Conservation (phyloP, 2,329 filamentous ascomycete genomes). For the Penicillium sp. region DNA sequence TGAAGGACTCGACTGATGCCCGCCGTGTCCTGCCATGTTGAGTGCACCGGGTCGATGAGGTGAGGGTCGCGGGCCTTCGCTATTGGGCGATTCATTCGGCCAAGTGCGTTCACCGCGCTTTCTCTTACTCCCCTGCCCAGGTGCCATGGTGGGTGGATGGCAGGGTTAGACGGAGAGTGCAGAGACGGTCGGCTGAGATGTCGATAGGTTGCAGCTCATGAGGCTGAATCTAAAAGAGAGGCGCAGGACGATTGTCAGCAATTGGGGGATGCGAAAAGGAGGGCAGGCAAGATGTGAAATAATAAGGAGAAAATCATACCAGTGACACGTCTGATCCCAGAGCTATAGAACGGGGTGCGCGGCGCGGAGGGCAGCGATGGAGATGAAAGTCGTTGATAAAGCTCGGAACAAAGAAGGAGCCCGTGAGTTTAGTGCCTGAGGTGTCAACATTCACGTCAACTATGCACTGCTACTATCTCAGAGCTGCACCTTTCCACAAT, state of each 20-base stretch:
- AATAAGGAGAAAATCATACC: conserved; percentile 12
- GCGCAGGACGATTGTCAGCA: conserved; percentile 10
- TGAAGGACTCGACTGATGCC: conserved; percentile 35
- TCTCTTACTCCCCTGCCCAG: conserved; percentile 53
- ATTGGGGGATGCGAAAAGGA: conserved; percentile 4
- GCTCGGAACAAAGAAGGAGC: conserved; percentile 14
- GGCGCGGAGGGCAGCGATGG: conserved; percentile 12
- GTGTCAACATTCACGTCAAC: conserved; percentile 9
- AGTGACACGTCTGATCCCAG: conserved; percentile 6
- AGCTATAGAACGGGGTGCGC: conserved; percentile 1
- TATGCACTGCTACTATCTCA: not conserved
- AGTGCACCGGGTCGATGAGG: conserved; percentile 49
- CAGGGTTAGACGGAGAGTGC: conserved; percentile 28
- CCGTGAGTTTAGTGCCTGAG: conserved; percentile 12
- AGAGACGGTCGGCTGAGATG: conserved; percentile 26
- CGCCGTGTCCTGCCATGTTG: conserved; percentile 52
- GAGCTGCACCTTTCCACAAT: not conserved
- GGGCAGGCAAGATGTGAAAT: not conserved
- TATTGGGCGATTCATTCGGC: conserved; percentile 41
- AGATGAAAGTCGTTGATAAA: conserved; percentile 18
- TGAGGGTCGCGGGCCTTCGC: conserved; percentile 45
- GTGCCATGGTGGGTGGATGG: conserved; percentile 48
- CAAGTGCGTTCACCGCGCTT: conserved; percentile 52
- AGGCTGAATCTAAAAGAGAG: conserved; percentile 19
- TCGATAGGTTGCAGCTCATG: conserved; percentile 34